Conservation (phyloP, 2,329 filamentous ascomycete genomes). For the Didymella glomerata region DNA sequence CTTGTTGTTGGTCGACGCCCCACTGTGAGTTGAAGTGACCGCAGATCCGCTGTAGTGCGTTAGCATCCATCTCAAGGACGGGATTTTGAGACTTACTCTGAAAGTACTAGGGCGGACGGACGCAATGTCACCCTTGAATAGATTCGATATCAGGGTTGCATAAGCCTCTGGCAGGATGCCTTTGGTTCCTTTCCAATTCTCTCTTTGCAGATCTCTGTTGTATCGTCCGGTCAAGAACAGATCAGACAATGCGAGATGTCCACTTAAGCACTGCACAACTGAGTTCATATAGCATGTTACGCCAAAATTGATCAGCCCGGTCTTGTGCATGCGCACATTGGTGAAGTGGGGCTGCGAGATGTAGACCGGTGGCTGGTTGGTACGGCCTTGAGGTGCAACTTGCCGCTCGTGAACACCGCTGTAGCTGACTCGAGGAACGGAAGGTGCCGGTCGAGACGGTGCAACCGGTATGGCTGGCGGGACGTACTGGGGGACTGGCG, state of each 20-base stretch:
- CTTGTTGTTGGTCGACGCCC: constrained; percentile 81
- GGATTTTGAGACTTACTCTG: constrained; percentile 42
- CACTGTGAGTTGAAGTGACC: constrained; percentile 71
- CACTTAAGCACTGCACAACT: constrained; percentile 83
- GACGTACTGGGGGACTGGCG: constrained; percentile 57
- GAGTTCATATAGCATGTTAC: constrained; percentile 93
- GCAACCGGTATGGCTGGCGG: constrained; percentile 64
- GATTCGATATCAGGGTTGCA: constrained; percentile 66
- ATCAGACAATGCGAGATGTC: constrained; percentile 69
- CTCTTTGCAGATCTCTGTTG: constrained; percentile 65
- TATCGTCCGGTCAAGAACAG: constrained; percentile 72
- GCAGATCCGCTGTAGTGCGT: constrained; percentile 62
- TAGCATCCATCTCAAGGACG: constrained; percentile 18
- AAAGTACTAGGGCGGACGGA: constrained; percentile 58
- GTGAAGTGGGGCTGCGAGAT: constrained; percentile 56
- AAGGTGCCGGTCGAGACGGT: constrained; percentile 67
- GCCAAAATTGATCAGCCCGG: constrained; percentile 81
- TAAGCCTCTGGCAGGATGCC: constrained; percentile 70
- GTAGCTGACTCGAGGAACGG: constrained; percentile 72
- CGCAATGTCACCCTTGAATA: constrained; percentile 68
- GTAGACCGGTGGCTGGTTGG: constrained; percentile 54
- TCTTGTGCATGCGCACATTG: constrained; percentile 63
- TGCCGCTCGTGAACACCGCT: constrained; percentile 76
- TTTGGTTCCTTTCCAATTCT: constrained; percentile 71
- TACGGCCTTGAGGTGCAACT: constrained; percentile 44